Evolutionary conservation across 345 rosid species (phyloP), one percentile per base, ranked within the genome.

Genomic region (Clarkia xantiana): DNA sequence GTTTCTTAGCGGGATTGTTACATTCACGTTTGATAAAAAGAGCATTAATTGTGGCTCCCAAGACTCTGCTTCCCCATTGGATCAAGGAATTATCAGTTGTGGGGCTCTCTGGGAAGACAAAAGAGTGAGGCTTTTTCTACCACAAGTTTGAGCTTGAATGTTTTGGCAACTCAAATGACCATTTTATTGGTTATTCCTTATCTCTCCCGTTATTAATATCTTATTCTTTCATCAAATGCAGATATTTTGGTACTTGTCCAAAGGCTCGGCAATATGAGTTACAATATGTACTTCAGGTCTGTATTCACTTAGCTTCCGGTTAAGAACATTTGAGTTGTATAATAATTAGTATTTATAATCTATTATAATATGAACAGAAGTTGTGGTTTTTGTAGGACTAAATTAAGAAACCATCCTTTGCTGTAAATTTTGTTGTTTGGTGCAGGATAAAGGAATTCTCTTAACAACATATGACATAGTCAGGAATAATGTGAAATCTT

Each of bases 11-110:
- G 62, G 98, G 98, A n/a, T 62, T 91, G 52, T 91, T 84, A 57
- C 74, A 76, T 55, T 91, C 95, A 11, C 69, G 59, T 60, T 59
- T 81, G 77, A 91, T 86, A 52, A 91, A 72, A 57, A 76, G 95
- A 66, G 96, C 71, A 22, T 49, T 91, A 63, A 40, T 91, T 52
- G 98, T 91, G 61, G 94, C 96, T 58, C 98, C 98, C 2, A 91
- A 86, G 67, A 91, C 96, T 17, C 58, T 91, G 71, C 85, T 91
- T 17, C 52, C 94, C 69, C 98, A 91, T 57, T 91, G 98, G 98
- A 73, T 84, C 71, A 91, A 86, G 76, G 96, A 91, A 72, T 65
- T 91, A 62, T 71, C 87, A 42, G 65, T 52, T 10, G 98, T 91
- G 49, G 96, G 96, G 39, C 95, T 91, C 55, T 86, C 95, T 52